Percentiles rank a stretch among this genome's conserved stretches.
These are phyloP conservation scores for Claviceps purpurea DNA, from an alignment of 2,329 filamentous ascomycete species.

Conservation along the genomic window DNA sequence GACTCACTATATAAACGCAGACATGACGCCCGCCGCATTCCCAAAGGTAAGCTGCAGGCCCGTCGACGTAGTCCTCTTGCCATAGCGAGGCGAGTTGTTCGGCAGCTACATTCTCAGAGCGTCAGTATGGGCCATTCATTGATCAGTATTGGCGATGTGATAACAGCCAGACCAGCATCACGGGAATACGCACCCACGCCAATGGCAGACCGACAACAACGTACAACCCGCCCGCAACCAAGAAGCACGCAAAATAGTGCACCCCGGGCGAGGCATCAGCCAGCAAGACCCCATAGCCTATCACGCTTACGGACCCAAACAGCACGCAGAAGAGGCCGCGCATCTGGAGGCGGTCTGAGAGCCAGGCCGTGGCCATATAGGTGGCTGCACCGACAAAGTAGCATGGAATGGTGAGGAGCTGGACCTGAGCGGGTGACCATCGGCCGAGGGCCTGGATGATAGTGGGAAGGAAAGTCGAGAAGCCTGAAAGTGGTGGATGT, in stretches of 20 bases:
- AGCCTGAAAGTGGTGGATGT: conserved; percentile 31
- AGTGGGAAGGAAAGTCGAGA: conserved; percentile 64
- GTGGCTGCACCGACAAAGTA: conserved; percentile 59
- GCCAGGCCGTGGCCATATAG: conserved; percentile 51
- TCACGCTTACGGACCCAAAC: conserved; percentile 48
- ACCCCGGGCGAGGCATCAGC: conserved; percentile 45
- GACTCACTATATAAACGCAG: conserved; percentile 47
- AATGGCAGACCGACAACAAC: conserved; percentile 40
- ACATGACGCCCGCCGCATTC: conserved; percentile 60
- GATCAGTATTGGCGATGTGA: no score
- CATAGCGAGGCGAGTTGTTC: conserved; percentile 59
- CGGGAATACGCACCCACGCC: conserved; percentile 30
- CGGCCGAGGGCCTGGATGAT: conserved; percentile 57
- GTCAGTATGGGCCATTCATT: background rate
- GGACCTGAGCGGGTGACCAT: conserved; percentile 52
- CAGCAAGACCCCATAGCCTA: conserved; percentile 57
- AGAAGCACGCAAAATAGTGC: conserved; percentile 62
- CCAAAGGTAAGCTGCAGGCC: conserved; percentile 59
- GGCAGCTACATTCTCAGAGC: conserved; percentile 26
- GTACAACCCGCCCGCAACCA: conserved; percentile 61
- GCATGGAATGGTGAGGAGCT: conserved; percentile 66
- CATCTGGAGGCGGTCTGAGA: conserved; percentile 54
- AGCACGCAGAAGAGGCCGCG: conserved; percentile 51
- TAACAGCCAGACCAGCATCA: no score
- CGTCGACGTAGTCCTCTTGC: conserved; percentile 60